phyloP scores from a whole-genome alignment of 768 basidiomycete species.

The Calocybe cyanea region DNA sequence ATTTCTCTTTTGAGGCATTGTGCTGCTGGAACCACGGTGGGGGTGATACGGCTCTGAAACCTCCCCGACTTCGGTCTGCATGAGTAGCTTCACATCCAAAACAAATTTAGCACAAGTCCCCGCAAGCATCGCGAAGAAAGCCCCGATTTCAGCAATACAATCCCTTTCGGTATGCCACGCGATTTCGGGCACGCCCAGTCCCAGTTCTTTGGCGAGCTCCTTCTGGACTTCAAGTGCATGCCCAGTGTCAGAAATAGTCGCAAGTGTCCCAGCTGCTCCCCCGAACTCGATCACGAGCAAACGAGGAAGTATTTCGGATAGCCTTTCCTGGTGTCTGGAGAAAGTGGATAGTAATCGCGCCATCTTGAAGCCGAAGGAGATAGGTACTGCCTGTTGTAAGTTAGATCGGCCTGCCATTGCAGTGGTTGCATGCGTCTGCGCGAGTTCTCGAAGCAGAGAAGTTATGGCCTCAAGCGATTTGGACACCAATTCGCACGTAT shows the following conservation, averaged over 20 bases:
- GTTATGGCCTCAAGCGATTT: conserved; percentile 26
- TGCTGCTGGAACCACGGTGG: conserved; percentile 43
- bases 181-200: conserved; percentile 26
- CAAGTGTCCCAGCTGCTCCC: conserved; percentile 43
- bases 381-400: conserved; percentile 45
- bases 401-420: conserved; percentile 46
- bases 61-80: conserved; percentile 45
- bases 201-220: conserved; percentile 25
- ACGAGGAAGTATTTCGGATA: conserved; percentile 31
- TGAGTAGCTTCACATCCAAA: conserved; percentile 40
- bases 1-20: conserved; percentile 51
- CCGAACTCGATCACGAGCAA: conserved; percentile 40
- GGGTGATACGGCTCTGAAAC: conserved; percentile 40
- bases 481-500: conserved; percentile 33
- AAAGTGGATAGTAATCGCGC: conserved; percentile 42
- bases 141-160: conserved; percentile 38
- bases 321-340: conserved; percentile 33
- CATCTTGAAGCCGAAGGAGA: conserved; percentile 43
- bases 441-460: conserved; percentile 24
- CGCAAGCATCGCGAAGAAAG: conserved; percentile 40
- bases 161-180: conserved; percentile 43
- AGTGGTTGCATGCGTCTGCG: conserved; percentile 29
- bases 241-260: conserved; percentile 36
- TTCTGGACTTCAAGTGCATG: conserved; percentile 30
- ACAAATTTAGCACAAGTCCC: conserved; percentile 45